Base-by-base conservation (phyloP, 305 asterid genomes). In the Fraxinus floribunda region DNA sequence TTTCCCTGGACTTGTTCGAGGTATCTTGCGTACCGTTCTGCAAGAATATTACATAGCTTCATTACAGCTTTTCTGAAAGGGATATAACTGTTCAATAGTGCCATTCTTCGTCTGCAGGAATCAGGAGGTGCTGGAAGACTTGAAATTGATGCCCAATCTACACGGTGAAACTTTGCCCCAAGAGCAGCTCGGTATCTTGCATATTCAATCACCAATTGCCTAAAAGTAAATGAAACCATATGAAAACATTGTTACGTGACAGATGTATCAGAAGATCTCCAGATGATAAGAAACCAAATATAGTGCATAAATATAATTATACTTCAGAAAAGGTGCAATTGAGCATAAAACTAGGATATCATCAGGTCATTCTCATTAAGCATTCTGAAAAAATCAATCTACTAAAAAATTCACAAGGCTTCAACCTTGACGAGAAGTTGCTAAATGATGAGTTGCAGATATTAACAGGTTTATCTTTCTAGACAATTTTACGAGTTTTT, bases 101-200 rank as follows among this genome's bases (percentile, higher is more conserved):
- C 78, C 94, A 96, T 93, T 92, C 99, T 92, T 89, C 99, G 89
- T 90, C 84, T 92, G 90, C 99, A 92, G 89, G 91, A 80, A 80
- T 85, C 88, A 81, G 94, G 97, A 55, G 97, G 89, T 30, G 95
- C 98, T 24, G 99, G 99, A 75, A 96, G 98, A 89, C 89, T 90
- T 80, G 86, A 79, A 85, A 96, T 86, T 35, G 97, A 85, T 76
- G 79, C 80, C 98, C 98, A 96, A 84, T 89, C 89, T 78, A 88
- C 89, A 76, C 98, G 94, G 87, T 92, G 89, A 89, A 86, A 90
- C 49, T 92, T 92, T 81, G 93, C 93, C 80, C 98, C 99, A 80
- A 86, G 91, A 87, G 91, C 87, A 88, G 97, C 97, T 88, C 98
- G 92, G 82, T 90, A 79, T 88, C 89, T 91, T 87, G 89, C 92